Conservation (phyloP, 2,329 filamentous ascomycete species). For the Fusarium protoensiforme region DNA sequence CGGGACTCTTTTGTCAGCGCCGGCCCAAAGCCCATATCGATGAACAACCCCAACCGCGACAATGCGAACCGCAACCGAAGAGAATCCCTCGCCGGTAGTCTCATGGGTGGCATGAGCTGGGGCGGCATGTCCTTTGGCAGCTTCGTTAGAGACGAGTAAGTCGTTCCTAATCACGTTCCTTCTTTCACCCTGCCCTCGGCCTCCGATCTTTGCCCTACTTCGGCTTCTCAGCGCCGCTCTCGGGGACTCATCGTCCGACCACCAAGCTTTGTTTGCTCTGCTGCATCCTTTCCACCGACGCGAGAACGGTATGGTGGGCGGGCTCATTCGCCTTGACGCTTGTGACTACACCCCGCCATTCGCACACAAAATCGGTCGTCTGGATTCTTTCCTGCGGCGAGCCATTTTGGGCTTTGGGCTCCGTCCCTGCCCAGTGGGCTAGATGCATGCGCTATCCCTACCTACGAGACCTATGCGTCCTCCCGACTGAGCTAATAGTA, state of each 20-base stretch:
- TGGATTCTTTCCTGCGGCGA: constrained; percentile 32
- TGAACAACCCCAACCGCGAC: constrained; percentile 72
- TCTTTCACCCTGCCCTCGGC: neutral
- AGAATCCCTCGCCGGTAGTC: constrained; percentile 71
- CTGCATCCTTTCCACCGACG: neutral
- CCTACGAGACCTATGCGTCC: constrained; percentile 23
- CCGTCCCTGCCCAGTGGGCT: constrained; percentile 26
- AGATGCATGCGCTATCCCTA: constrained; percentile 14
- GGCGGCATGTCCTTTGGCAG: constrained; percentile 95
- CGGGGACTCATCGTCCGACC: neutral
- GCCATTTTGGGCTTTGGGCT: constrained; percentile 36
- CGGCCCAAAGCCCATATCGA: constrained; percentile 74
- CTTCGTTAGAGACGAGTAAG: constrained; percentile 98
- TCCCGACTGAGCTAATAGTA: neutral
- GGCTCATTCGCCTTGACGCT: neutral
- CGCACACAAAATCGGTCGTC: constrained; percentile 1
- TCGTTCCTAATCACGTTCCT: constrained; percentile 37
- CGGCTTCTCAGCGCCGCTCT: neutral
- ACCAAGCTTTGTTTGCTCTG: neutral
- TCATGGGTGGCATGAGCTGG: constrained; percentile 93
- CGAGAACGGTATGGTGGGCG: neutral
- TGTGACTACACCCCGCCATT: neutral
- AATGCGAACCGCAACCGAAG: constrained; percentile 66
- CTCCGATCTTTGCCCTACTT: constrained; percentile 19
- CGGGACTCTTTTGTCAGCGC: constrained; percentile 75